These are phyloP conservation scores for Leccinum ponderosum DNA, from an alignment of 1,284 basidiomycete genomes.

Conservation along the genomic window DNA sequence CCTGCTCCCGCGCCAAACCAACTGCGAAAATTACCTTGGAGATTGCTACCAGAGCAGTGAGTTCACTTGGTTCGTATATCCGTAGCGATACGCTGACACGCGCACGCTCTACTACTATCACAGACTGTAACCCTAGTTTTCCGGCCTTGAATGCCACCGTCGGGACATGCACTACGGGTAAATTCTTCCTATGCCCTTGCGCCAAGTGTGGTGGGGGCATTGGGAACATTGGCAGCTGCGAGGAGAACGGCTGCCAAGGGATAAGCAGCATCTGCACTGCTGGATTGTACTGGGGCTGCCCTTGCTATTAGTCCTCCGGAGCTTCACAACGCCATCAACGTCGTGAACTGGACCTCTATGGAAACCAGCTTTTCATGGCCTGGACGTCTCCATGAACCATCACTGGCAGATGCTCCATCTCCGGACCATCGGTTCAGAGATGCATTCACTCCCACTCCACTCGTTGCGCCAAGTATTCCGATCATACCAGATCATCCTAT, in stretches of 20 bases:
- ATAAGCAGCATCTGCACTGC: not conserved
- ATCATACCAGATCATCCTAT: not conserved
- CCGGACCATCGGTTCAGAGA: not conserved
- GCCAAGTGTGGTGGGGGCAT: conserved; percentile 2
- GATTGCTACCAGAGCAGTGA: not conserved
- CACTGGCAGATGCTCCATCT: not conserved
- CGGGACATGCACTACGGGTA: not conserved
- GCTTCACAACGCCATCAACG: not conserved
- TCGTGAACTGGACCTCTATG: too few relatives aligned
- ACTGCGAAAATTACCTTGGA: not conserved
- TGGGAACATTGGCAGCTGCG: not conserved
- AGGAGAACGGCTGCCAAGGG: not conserved
- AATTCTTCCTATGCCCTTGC: not conserved
- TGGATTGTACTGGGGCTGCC: conserved; percentile 4
- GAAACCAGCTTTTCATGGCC: not conserved
- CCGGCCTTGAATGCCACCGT: not conserved
- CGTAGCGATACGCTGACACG: not conserved
- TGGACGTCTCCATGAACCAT: not conserved
- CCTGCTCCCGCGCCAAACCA: not conserved
- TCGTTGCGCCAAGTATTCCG: not conserved
- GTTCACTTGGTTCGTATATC: not conserved
- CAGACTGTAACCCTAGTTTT: not conserved
- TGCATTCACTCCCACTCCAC: not conserved
- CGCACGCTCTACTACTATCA: not conserved
- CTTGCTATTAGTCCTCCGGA: not conserved